Evolutionary conservation across 2,329 filamentous ascomycete genomes (phyloP), one percentile per base, ranked within the genome.

Genomic region (Plectosphaerella plurivora): DNA sequence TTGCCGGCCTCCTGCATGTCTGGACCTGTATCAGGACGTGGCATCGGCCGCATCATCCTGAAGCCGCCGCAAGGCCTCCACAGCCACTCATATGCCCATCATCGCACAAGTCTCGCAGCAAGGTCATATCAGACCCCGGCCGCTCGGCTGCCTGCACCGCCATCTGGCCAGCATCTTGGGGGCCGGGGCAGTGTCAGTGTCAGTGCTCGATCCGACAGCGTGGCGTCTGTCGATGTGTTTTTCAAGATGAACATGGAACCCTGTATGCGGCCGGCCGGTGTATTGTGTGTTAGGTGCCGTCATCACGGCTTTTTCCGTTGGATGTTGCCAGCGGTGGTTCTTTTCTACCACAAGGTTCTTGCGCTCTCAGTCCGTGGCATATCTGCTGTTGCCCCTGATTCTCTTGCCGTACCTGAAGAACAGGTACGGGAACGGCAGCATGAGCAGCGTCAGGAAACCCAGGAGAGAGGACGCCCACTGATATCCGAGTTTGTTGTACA

Each of bases 401-500:
- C 60, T 68, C 67, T 84, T 84, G 45, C 83, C 82, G 55, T 79
- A 82, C 44, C 71, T 72, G 69, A 84, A 86, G 55, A 86, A 86
- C 8, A 86, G 62, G 60, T 79, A 84, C 4, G 84, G 84, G 55
- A 87, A 84, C 1, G 83, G 83, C 66, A 83, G 70, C 79, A 87
- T 83, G 47, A 68, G 75, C 3, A 87, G 61, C 1, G 82, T 80
- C 50, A 87, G 61, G 57, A 87, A 87, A 2, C 76, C 84, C 45
- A 87, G 67, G 42, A 87, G 64, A 41, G 74, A 81, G 1, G 82
- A 80, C 8, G 82, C 84, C 88, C 88, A 91, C 55, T 86, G 82
- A 53, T 86, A 81, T 15, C 88, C 88, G 22, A 92, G 74, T 24
- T 71, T 76, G 9, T 79, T 65, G 63, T 91, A 93, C 84, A 92